These are phyloP conservation scores for Besnoitia besnoiti DNA, from an alignment of 169 alveolate genomes.

Conservation along the genomic window DNA sequence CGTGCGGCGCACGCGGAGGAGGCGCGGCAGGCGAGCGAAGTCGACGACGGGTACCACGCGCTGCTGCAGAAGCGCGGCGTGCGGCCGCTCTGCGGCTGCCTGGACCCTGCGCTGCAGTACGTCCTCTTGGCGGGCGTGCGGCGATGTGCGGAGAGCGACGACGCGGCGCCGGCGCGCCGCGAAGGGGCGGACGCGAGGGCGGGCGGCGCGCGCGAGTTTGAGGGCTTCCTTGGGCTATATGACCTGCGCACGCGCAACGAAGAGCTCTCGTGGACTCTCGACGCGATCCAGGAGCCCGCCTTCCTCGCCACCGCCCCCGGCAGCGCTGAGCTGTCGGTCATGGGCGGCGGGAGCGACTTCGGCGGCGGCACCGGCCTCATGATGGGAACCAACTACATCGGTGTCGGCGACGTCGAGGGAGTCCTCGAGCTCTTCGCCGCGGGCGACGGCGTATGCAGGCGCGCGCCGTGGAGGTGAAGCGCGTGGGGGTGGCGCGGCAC, in stretches of 20 bases:
- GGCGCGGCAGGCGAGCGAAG: not conserved
- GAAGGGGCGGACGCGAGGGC: not conserved
- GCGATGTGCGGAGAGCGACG: too few species aligned
- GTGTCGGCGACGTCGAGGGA: slow-evolving; percentile 8
- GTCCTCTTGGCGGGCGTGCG: not conserved
- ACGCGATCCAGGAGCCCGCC: not conserved
- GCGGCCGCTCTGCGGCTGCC: not conserved
- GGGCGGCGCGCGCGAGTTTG: not conserved
- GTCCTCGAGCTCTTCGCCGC: not conserved
- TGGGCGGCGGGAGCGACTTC: not conserved
- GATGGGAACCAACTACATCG: not conserved
- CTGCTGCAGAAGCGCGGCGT: not conserved
- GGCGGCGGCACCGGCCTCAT: not conserved
- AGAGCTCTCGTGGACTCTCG: not conserved
- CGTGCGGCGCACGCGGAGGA: not conserved
- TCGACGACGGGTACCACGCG: not conserved
- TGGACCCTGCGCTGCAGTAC: slow-evolving; percentile 1
- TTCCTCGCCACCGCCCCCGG: not conserved
- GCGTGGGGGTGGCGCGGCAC: too few species aligned
- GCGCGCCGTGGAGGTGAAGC: not conserved
- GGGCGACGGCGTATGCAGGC: not conserved
- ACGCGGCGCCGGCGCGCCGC: not conserved
- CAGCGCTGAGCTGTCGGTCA: slow-evolving; percentile 12
- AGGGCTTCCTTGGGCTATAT: not conserved
- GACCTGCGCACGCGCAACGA: slow-evolving; percentile 2